Evolutionary conservation across 192 early-diverging fungal genomes (phyloP).

Genomic region (Anaeromyces robustus): DNA sequence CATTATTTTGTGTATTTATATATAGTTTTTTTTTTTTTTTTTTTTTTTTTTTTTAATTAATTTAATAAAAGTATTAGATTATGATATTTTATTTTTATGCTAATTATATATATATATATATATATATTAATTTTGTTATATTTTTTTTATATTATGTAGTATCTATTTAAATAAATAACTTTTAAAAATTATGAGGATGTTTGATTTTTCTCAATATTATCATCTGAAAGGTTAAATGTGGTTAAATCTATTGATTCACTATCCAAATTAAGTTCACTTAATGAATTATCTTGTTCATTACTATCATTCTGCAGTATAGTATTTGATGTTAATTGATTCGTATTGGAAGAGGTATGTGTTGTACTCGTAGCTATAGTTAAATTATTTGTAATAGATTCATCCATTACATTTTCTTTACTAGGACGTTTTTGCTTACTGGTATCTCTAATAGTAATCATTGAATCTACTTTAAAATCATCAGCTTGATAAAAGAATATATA

Average conservation of each 20-base stretch:
- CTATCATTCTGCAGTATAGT: neutral
- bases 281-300: neutral
- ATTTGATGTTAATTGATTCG: neutral
- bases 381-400: neutral
- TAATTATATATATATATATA: too few relatives aligned
- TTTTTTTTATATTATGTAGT: too few relatives aligned
- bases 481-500: constrained; percentile 72
- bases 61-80: too few relatives aligned
- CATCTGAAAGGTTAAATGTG: neutral
- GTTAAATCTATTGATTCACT: neutral
- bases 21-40: too few relatives aligned
- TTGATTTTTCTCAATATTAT: neutral
- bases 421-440: neutral
- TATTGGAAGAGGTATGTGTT: neutral
- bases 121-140: too few relatives aligned
- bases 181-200: too few relatives aligned
- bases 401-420: neutral
- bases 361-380: neutral
- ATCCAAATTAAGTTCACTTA: neutral
- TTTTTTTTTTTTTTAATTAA: too few relatives aligned
- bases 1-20: too few relatives aligned
- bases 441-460: neutral
- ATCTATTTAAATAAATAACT: too few relatives aligned
- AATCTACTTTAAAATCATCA: neutral
- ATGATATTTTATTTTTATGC: too few relatives aligned